phyloP scores from a whole-genome alignment of 2,329 filamentous ascomycete species.

The Alternaria hordeiaustralica region DNA sequence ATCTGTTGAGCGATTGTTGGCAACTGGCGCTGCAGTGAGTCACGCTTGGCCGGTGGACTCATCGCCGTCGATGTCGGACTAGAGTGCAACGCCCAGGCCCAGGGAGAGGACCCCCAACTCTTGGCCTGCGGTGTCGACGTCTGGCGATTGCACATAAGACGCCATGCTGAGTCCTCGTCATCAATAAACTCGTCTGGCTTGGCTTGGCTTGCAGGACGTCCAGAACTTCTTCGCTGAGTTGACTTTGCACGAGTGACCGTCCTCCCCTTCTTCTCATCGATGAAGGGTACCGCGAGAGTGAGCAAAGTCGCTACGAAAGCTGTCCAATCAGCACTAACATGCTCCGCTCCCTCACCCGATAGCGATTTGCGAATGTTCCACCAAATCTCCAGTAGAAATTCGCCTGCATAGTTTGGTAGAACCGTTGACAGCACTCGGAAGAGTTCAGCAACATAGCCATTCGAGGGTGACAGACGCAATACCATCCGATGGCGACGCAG shows the following conservation, averaged over 20 bases:
- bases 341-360: conserved; percentile 13
- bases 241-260: conserved; percentile 23
- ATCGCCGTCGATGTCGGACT: conserved; percentile 29
- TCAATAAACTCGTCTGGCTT: conserved; percentile 31
- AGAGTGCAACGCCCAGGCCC: conserved; percentile 43
- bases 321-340: conserved; percentile 41
- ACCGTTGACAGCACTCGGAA: conserved; percentile 43
- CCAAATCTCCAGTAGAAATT: conserved; percentile 48
- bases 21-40: conserved; percentile 15
- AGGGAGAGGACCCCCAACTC: conserved; percentile 41
- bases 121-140: conserved; percentile 30
- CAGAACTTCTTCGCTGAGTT: conserved; percentile 31
- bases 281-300: conserved; percentile 45
- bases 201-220: conserved; percentile 30
- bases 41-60: conserved; percentile 31
- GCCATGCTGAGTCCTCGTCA: conserved; percentile 40
- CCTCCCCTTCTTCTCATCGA: conserved; percentile 39
- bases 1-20: conserved; percentile 35
- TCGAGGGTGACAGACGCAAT: conserved; percentile 38
- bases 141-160: conserved; percentile 43
- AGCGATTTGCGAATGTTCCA: conserved; percentile 45
- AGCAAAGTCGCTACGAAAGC: conserved; percentile 52
- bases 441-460: conserved; percentile 36
- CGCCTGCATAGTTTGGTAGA: conserved; percentile 44
- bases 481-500: conserved; percentile 41